Conservation (phyloP, 2,329 filamentous ascomycete genomes). For the Fusarium temperatum region DNA sequence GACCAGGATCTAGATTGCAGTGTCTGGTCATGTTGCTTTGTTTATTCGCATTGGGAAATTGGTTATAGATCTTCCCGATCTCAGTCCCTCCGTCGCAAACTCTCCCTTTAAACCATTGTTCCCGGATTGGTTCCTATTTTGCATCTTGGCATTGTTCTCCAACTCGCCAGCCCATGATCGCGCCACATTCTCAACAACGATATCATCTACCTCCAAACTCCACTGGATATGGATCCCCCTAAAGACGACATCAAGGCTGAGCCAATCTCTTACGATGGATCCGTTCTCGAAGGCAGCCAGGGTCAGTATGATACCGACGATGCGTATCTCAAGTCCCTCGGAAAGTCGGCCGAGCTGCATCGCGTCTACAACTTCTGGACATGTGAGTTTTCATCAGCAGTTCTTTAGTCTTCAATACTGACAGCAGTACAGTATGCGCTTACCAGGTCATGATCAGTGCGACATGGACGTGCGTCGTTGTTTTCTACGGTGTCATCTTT, state of each 20-base stretch:
- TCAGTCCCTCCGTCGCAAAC: background rate
- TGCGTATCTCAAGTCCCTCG: constrained; percentile 5
- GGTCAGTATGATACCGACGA: background rate
- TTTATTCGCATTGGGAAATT: background rate
- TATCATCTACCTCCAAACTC: background rate
- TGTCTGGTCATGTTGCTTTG: background rate
- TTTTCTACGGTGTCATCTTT: constrained; percentile 13
- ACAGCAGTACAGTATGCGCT: background rate
- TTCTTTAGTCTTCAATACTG: background rate
- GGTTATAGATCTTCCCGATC: background rate
- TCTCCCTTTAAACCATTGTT: background rate
- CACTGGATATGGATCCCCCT: background rate
- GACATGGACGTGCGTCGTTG: constrained; percentile 21
- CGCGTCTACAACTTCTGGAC: constrained; percentile 22
- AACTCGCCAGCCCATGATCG: background rate
- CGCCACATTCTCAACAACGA: background rate
- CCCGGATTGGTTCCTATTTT: background rate
- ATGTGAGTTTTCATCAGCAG: background rate
- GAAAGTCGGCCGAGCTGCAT: constrained; percentile 4
- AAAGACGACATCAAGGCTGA: background rate
- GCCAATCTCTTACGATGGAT: background rate
- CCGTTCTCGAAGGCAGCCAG: background rate
- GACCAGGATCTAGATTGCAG: background rate
- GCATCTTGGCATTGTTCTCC: background rate
- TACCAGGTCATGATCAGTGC: constrained; percentile 25